Percentiles rank a stretch among this genome's conserved stretches.
Evolutionary conservation across 2,329 filamentous ascomycete species (phyloP).

Genomic region (Teratosphaeria zuluensis): DNA sequence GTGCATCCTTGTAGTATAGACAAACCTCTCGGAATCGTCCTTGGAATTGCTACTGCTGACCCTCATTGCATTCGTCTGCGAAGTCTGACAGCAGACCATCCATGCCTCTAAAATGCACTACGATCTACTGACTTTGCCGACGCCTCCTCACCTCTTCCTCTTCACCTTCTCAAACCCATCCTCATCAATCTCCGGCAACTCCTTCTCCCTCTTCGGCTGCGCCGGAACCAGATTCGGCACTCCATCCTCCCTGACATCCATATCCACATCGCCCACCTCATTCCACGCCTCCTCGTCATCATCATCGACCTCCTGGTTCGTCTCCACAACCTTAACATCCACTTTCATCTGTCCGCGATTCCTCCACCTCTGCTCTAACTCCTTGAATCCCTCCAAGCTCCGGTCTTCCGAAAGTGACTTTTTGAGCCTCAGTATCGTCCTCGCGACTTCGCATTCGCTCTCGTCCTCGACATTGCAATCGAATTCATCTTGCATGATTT

Average conservation of each 20-base stretch:
- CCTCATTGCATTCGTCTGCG: neutral
- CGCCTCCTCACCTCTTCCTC: neutral
- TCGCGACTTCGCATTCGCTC: conserved; percentile 64
- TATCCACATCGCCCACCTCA: conserved; percentile 41
- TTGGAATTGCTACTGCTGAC: too few relatives aligned
- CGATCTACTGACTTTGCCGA: too few relatives aligned
- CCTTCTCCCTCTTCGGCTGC: conserved; percentile 47
- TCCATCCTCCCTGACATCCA: conserved; percentile 48
- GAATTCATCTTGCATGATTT: conserved; percentile 94
- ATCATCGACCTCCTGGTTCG: conserved; percentile 37
- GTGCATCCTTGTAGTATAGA: too few relatives aligned
- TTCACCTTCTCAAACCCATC: conserved; percentile 30
- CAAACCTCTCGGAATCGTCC: too few relatives aligned
- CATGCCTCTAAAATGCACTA: neutral
- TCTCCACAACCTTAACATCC: conserved; percentile 42
- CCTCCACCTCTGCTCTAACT: conserved; percentile 59
- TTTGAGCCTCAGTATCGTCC: conserved; percentile 59
- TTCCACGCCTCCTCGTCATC: conserved; percentile 41
- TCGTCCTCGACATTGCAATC: conserved; percentile 88
- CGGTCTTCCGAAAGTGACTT: conserved; percentile 56
- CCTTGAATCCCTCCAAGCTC: conserved; percentile 73
- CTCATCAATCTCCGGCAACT: conserved; percentile 43
- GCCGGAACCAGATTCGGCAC: conserved; percentile 54
- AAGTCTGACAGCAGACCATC: neutral
- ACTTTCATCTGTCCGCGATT: conserved; percentile 57